Conservation (phyloP, 169 alveolate species). For the Plasmodium vinckei region DNA sequence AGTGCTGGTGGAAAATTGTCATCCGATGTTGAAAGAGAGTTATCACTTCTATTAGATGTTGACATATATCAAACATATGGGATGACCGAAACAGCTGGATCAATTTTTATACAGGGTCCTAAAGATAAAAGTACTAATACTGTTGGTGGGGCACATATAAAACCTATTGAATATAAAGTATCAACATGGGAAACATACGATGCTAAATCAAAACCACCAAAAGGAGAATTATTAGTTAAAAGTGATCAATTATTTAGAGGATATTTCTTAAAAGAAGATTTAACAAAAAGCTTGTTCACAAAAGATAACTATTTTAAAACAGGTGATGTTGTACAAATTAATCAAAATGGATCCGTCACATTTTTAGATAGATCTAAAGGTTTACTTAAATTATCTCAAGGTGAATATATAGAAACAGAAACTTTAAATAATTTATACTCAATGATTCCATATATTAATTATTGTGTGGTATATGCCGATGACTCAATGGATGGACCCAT, state of each 20-base stretch:
- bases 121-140: background rate
- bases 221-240: constrained; percentile 94
- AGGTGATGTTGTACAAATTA: constrained; percentile 94
- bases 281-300: constrained; percentile 87
- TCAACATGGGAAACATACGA: constrained; percentile 63
- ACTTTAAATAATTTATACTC: constrained; percentile 41
- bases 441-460: constrained; percentile 15
- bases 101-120: constrained; percentile 14
- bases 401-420: constrained; percentile 92
- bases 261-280: constrained; percentile 90
- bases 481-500: constrained; percentile 67
- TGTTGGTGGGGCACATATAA: constrained; percentile 41
- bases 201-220: constrained; percentile 87
- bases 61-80: constrained; percentile 56
- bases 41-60: constrained; percentile 11
- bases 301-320: constrained; percentile 94
- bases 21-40: constrained; percentile 22
- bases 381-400: constrained; percentile 95
- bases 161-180: constrained; percentile 11
- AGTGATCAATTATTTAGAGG: constrained; percentile 91
- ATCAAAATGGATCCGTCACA: constrained; percentile 89
- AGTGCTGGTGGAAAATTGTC: constrained; percentile 69
- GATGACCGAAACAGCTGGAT: constrained; percentile 59
- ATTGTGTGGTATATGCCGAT: constrained; percentile 70
- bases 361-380: constrained; percentile 95